Base-by-base conservation (phyloP, 2,329 filamentous ascomycete genomes). In the Biscogniauxia marginata region DNA sequence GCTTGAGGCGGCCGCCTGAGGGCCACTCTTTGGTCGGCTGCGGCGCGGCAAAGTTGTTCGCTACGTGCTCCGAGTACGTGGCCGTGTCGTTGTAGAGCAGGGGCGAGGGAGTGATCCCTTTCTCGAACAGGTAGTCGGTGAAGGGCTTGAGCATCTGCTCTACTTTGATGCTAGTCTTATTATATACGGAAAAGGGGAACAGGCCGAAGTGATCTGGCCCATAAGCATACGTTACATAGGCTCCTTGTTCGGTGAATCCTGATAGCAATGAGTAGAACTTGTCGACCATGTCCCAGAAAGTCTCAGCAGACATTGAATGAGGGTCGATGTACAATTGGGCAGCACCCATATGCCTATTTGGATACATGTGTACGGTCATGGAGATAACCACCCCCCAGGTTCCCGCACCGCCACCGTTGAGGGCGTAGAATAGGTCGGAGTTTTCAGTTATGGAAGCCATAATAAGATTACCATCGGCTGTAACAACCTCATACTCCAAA, bases 401-500 rank as follows among this genome's bases (percentile, higher is more conserved):
- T 3, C 77, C 78, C 8, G 74, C 75, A 1, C 80, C 79, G 7
- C 80, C 79, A 11, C 80, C 79, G 53, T 72, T 71, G 3, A 83
- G 67, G 7, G 81, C 82, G 80, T 81, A 85, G 68, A 80, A 84
- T 2, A 85, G 69, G 49, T 84, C 81, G 0, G 70, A 49, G 54
- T 83, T 77, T 20, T 77, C 56, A 0, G 68, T 66, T 1, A 67
- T 72, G 8, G 72, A 75, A 0, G 80, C 80, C 1, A 67, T 74
- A 1, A 82, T 59, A 11, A 75, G 62, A 6, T 68, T 50, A 1
- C 80, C 80, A 20, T 68, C 61, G 0, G 73, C 76, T n/a, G 75
- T 77, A 7, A 83, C 69, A 3, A 79, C 75, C 45, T 77, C 70
- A 67, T 70, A 75, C 53, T 77, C 70, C 4, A 83, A 65, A 0